phyloP scores from a whole-genome alignment of 768 basidiomycete species.

The Collybia sp. region DNA sequence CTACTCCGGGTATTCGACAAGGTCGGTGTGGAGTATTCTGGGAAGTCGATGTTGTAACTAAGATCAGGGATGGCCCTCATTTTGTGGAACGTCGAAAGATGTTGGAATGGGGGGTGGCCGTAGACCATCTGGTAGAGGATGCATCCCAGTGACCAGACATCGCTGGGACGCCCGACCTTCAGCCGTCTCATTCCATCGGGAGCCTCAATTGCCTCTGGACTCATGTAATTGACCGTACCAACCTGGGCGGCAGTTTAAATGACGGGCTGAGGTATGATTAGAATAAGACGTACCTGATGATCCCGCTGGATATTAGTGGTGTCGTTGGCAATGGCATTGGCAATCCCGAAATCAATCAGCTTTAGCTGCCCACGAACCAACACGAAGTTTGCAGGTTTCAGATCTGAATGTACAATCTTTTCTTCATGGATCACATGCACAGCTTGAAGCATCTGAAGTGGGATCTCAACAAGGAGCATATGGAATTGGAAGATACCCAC shows the following conservation, averaged over 20 bases:
- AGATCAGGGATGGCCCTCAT: constrained; percentile 92
- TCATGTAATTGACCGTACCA: constrained; percentile 99
- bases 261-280: constrained; percentile 1
- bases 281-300: constrained; percentile 67
- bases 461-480: not conserved
- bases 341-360: constrained; percentile 99
- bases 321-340: constrained; percentile 97
- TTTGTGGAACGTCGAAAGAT: constrained; percentile 79
- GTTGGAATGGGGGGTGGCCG: constrained; percentile 88
- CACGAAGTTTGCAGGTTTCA: constrained; percentile 98
- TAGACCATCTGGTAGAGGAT: constrained; percentile 99
- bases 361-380: constrained; percentile 93
- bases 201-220: constrained; percentile 91
- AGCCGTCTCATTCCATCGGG: constrained; percentile 83
- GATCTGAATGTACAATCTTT: constrained; percentile 97
- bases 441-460: constrained; percentile 87
- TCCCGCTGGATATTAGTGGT: constrained; percentile 98
- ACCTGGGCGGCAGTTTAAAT: constrained; percentile 44
- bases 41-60: constrained; percentile 75
- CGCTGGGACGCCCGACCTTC: constrained; percentile 93
- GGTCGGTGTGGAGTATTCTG: constrained; percentile 57
- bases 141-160: constrained; percentile 97
- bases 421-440: constrained; percentile 99
- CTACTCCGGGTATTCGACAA: constrained; percentile 28
- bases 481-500: constrained; percentile 31